phyloP scores from a whole-genome alignment of 2,329 filamentous ascomycete genomes.

The Claviceps pusilla region DNA sequence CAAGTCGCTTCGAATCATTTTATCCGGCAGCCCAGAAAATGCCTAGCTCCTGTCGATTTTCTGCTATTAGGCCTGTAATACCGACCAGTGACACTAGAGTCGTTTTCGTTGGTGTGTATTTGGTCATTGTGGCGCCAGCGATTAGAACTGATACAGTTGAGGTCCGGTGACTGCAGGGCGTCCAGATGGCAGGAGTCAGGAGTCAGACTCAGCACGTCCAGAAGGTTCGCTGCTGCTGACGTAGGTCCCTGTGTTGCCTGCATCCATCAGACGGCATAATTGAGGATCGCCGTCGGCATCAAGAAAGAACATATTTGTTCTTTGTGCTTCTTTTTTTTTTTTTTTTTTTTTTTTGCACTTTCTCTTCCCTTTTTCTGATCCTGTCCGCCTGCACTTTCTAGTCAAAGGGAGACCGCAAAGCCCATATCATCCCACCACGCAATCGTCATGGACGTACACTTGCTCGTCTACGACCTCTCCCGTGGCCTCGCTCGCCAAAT shows the following conservation, averaged over 20 bases:
- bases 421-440: background rate
- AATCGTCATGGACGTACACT: conserved; percentile 52
- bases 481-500: conserved; percentile 40
- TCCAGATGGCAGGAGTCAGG: no score
- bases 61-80: background rate
- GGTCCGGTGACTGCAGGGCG: no score
- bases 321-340: no score
- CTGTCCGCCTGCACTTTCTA: no score
- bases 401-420: background rate
- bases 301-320: background rate
- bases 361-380: no score
- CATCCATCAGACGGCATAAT: background rate
- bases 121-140: background rate
- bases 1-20: background rate
- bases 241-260: background rate
- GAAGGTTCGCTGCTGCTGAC: conserved; percentile 1
- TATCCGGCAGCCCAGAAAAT: background rate
- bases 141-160: background rate
- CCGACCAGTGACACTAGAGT: background rate
- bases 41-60: background rate
- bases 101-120: background rate
- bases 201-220: background rate
- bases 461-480: conserved; percentile 69
- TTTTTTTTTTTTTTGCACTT: background rate
- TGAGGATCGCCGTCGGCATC: background rate